Percentiles rank a stretch among this genome's conserved stretches.
Conservation (phyloP, 768 basidiomycete genomes). For the Boletus bicolor region DNA sequence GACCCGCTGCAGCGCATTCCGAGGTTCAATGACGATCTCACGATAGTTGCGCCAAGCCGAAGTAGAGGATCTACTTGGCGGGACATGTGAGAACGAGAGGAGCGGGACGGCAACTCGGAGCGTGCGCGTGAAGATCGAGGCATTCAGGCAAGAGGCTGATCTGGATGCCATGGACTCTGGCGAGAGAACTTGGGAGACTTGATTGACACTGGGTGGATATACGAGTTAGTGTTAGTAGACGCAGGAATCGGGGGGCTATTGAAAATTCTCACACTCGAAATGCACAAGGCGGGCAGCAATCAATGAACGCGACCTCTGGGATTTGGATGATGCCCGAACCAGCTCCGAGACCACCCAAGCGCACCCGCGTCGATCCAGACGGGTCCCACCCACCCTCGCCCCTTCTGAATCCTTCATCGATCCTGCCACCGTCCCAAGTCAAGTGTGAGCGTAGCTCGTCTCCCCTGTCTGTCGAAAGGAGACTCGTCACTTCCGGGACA, state of each 20-base stretch:
- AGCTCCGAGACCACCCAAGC: conserved; percentile 16
- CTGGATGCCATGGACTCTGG: conserved; percentile 6
- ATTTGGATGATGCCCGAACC: not conserved
- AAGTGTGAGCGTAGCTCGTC: conserved; percentile 24
- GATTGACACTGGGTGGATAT: not conserved
- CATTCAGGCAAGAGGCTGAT: conserved; percentile 24
- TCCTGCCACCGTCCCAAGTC: not conserved
- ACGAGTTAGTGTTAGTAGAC: not conserved
- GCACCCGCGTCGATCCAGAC: not conserved
- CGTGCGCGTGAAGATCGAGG: conserved; percentile 20
- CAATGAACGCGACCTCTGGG: too few species aligned
- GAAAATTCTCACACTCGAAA: conserved; percentile 2
- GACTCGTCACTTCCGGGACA: conserved; percentile 24
- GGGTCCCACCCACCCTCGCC: not conserved
- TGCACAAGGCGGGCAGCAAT: too few species aligned
- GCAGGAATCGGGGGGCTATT: not conserved
- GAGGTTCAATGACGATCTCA: not conserved
- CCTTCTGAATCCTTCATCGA: not conserved
- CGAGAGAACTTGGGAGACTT: not conserved
- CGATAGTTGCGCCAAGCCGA: conserved; percentile 11
- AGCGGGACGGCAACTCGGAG: conserved; percentile 24
- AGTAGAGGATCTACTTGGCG: conserved; percentile 20
- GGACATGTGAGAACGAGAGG: conserved; percentile 11
- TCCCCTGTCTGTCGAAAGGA: conserved; percentile 12
- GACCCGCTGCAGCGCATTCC: not conserved